Base-by-base conservation (phyloP, 2,329 filamentous ascomycete genomes). In the Fusarium sp. region DNA sequence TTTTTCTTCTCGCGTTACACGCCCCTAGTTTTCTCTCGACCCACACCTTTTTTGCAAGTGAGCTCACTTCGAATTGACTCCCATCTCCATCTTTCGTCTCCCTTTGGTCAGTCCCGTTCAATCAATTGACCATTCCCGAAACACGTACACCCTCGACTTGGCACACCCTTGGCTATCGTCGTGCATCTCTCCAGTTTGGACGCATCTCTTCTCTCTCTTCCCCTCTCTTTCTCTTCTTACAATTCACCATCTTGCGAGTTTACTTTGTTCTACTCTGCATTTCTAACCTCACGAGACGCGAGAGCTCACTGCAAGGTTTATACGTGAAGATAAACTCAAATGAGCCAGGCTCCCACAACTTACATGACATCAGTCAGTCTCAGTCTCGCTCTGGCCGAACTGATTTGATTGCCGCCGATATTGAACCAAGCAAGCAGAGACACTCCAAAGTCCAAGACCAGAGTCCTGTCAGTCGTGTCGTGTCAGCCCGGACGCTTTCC, bases 401-500 rank as follows among this genome's bases (percentile, higher is more conserved):
- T 59, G 59, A 64, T 38, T 57, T 43, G 43, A 56, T 63, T 49
- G 52, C 45, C 26, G 53, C 48, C 59, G 59, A 51, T 64, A 40
- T 58, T 50, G 53, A 48, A 52, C 22, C 52, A 64, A 64, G 52
- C 50, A 46, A 58, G 48, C 28, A 63, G 63, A 63, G 62, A 50
- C 66, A 66, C 56, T 66, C 60, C 50, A 63, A 28, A 46, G 40
- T 48, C 43, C 58, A 24, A 24, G 22, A 24, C 22, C 22, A 24
- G 22, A 39, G 39, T 66, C 56, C 67, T 18, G 42, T 39, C 33
- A 44, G 24, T 42, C 44, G 61, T 62, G 65, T 75, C 71, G 77
- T 78, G 75, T 78, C 77, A 78, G 75, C 75, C 75, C 66, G 71
- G 75, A 62, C 71, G 48, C 65, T 66, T 70, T 65, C 62, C 65